Evolutionary conservation across 1,284 basidiomycete genomes (phyloP), one percentile per base, ranked within the genome.

Genomic region (Sparassis latifolia): DNA sequence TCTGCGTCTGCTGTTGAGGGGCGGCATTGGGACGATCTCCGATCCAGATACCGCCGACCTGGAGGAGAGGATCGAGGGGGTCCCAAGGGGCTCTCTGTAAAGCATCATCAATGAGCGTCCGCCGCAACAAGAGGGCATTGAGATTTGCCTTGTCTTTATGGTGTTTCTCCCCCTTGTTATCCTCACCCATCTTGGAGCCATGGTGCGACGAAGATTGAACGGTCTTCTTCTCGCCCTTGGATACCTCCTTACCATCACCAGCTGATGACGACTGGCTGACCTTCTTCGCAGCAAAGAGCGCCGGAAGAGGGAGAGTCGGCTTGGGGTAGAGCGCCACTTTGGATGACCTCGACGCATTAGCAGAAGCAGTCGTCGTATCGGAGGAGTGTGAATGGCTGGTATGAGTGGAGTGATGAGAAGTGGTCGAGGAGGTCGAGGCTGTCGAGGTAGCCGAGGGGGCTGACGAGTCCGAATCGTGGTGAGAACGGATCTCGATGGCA

Each of bases 401-500:
- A 20, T 20, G 20, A 20, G 20, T 20, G 20, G 20, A 20, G 20
- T 20, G 20, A 20, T 20, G 20, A 20, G 50, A 9, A 27, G 41
- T 30, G 10, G 48, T 42, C 20, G 48, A 29, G 12, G 10, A 28
- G n/a, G 52, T 6, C 35, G 45, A 38, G 3, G 27, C 4, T 30
- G 48, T 33, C n/a, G 44, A 41, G 31, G 33, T 30, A 41, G 39
- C 47, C 4, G 50, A 48, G 33, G 59, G 54, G 9, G 48, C 20
- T 10, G 44, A 29, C 9, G 52, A 50, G 20, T 44, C 39, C 10
- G 44, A 5, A n/a, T 45, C 47, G 42, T 50, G 48, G 28, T 43
- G 46, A 30, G 52, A 44, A 33, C 64, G 67, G 29, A 60, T 53
- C 29, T 66, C 67, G 52, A 75, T 62, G 27, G 65, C 71, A 9